Evolutionary conservation across 805 yeast genomes (phyloP), one percentile per base, ranked within the genome.

Genomic region (Hanseniaspora vineae): DNA sequence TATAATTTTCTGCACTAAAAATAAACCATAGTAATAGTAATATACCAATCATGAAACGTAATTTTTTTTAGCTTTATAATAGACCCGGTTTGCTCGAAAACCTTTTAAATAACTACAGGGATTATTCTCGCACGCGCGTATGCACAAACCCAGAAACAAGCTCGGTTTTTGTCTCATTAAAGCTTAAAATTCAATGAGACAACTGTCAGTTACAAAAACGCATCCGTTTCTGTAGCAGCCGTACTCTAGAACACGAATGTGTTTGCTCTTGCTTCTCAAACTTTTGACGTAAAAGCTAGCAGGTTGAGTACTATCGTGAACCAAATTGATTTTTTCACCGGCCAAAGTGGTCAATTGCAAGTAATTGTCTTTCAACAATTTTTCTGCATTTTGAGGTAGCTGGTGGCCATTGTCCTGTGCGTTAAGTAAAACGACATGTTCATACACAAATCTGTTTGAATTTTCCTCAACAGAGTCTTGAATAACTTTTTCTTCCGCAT

Each of bases 371-470:
- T 40, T 20, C 43, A 37, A 10, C 17, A 37, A 17, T 15, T 37
- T 37, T 11, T 14, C 40, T 4, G 40, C 40, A 19, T 37, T 37
- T 10, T 15, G 19, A n/a, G 19, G 12, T 6, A 37, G 6, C n/a
- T 15, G 12, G 5, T 37, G 17, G 6, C 5, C 11, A 18, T 4
- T 19, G 40, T 37, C 40, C 31, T 40, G 31, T 8, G n/a, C 12
- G 43, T 40, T 23, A 4, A 40, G n/a, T 12, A 40, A 6, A 29
- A 80, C 75, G 31, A 83, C 65, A 60, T 86, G 95, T 39, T 80
- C 73, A 50, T 73, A 68, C 31, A 85, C 71, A 55, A 83, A 86
- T 50, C 67, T 66, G 47, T 71, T 61, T 35, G 81, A 62, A 60
- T 86, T 86, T 14, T 66, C 56, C 18, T 66, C 59, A 5, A 78